Evolutionary conservation across 768 basidiomycete genomes (phyloP).

Genomic region (Amanita muscaria): DNA sequence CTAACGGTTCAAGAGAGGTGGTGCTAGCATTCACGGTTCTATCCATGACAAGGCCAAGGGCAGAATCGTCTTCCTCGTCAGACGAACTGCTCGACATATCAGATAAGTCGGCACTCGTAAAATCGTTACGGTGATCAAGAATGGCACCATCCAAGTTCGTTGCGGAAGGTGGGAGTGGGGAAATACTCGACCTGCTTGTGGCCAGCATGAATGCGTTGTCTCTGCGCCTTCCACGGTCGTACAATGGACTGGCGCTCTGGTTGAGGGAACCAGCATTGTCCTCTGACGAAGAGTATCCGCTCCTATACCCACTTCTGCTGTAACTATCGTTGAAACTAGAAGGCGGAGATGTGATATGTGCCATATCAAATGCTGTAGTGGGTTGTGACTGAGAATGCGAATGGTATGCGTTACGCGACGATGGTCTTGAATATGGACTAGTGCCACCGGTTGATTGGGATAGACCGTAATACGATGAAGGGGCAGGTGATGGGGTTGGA

Average conservation of each 20-base stretch:
- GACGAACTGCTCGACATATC: slow-evolving; percentile 14
- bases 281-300: slow-evolving; percentile 35
- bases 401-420: slow-evolving; percentile 53
- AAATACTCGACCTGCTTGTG: background rate
- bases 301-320: slow-evolving; percentile 34
- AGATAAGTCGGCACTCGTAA: background rate
- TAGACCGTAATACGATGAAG: slow-evolving; percentile 10
- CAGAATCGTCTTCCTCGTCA: slow-evolving; percentile 46
- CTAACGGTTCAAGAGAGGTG: slow-evolving; percentile 62
- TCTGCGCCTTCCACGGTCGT: slow-evolving; percentile 24
- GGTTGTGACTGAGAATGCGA: slow-evolving; percentile 23
- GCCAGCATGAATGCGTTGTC: slow-evolving; percentile 22
- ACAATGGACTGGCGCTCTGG: slow-evolving; percentile 17
- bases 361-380: background rate
- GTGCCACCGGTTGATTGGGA: background rate
- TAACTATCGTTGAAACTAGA: slow-evolving; percentile 14
- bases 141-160: slow-evolving; percentile 4
- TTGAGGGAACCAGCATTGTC: slow-evolving; percentile 21
- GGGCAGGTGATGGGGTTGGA: slow-evolving; percentile 33
- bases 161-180: slow-evolving; percentile 5
- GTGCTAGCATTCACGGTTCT: slow-evolving; percentile 52
- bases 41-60: slow-evolving; percentile 52
- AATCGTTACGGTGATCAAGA: slow-evolving; percentile 1
- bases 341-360: slow-evolving; percentile 10
- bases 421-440: slow-evolving; percentile 41